Evolutionary conservation across 1,284 basidiomycete genomes (phyloP), one percentile per base, ranked within the genome.

Genomic region (Trichosporon sp.): DNA sequence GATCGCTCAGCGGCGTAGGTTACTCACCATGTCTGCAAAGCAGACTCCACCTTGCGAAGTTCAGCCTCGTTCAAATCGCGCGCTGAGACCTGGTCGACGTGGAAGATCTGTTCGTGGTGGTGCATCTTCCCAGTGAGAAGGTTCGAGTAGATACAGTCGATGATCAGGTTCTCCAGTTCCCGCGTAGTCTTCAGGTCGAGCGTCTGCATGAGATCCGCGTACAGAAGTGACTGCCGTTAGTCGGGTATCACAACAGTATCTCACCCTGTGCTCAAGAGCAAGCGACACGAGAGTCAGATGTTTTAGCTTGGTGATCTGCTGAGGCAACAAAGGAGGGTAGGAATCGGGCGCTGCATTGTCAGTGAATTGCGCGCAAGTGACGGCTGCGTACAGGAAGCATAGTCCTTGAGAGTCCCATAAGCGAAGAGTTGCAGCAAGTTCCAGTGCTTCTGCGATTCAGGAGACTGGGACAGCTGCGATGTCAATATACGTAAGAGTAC

Each of bases 161-260:
- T 98, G 80, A 98, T 91, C 72, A 97, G 87, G 81, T 98, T 95
- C 80, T 98, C 96, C 3, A 98, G 88, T 72, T 92, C 91, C 64
- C 93, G 89, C 66, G 93, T 88, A 1, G 87, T 89, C 2, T 87
- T 85, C 79, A 94, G 87, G 62, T 92, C 87, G 21, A 98, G 87
- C 1, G 66, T 47, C 3, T 65, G 27, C 15, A 74, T 44, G 23
- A 82, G 65, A 21, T 73, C 64, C 25, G 75, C 51, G 65, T 81
- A 80, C 2, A 73, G 66, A 5, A 80, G 70, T 12, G 75, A 74
- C 79, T 80, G 34, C 42, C 6, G 68, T 70, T 29, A 70, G 68
- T 12, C 23, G 3, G 21, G 18, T 32, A 5, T 7, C 9, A 47
- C 21, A 9, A 63, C 8, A 12, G 9, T 2, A 23, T 62, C 69